Conservation (phyloP, 768 basidiomycete genomes). For the Podaxis sp. region DNA sequence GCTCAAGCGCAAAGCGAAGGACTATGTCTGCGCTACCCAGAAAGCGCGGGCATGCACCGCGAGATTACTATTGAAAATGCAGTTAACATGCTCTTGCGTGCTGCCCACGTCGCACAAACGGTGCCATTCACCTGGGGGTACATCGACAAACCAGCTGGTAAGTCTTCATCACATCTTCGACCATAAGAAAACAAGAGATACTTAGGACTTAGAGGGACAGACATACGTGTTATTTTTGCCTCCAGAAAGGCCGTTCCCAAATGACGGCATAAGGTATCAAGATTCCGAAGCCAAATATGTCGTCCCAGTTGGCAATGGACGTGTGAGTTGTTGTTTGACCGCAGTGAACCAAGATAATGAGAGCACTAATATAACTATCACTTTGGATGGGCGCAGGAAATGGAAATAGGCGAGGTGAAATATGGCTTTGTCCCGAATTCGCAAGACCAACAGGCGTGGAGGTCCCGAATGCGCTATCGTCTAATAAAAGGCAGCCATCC, state of each 20-base stretch:
- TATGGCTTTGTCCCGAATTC: conserved; percentile 74
- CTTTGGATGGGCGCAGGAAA: conserved; percentile 47
- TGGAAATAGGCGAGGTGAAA: conserved; percentile 75
- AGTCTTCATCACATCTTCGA: conserved; percentile 21
- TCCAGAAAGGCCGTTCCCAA: conserved; percentile 59
- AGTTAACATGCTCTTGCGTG: conserved; percentile 59
- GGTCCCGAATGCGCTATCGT: conserved; percentile 70
- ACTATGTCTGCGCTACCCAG: conserved; percentile 71
- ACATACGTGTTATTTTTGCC: conserved; percentile 67
- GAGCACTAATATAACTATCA: conserved; percentile 7
- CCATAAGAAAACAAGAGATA: background rate
- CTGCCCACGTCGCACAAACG: conserved; percentile 52
- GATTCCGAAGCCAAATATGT: conserved; percentile 67
- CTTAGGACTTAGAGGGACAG: conserved; percentile 53
- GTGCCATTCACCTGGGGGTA: conserved; percentile 72
- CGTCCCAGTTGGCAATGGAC: conserved; percentile 47
- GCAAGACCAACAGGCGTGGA: conserved; percentile 62
- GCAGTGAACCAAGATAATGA: background rate
- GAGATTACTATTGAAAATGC: conserved; percentile 59
- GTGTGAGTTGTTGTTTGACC: conserved; percentile 42
- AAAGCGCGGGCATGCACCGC: conserved; percentile 56
- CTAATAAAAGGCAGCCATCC: conserved; percentile 72
- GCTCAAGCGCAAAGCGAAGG: conserved; percentile 58
- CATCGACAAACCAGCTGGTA: conserved; percentile 77
- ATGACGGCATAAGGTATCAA: conserved; percentile 76